Evolutionary conservation across 352 stramenopile species (phyloP).

Genomic region (Phytophthora brassicae): DNA sequence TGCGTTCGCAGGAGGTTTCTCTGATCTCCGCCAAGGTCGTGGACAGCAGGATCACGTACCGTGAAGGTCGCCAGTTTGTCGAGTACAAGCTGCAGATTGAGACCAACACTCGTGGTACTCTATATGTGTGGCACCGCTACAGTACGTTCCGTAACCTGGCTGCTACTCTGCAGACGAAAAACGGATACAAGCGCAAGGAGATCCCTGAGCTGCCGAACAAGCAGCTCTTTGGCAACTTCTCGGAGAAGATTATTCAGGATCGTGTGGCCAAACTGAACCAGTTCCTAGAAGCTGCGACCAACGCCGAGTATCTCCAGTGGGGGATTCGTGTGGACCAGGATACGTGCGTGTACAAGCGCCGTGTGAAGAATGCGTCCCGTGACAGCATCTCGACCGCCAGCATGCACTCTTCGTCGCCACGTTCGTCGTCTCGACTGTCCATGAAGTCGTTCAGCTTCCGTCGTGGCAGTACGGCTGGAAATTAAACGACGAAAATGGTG

Average conservation of each 20-base stretch:
- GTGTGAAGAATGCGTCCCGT: slow-evolving; percentile 54
- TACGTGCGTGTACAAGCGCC: slow-evolving; percentile 75
- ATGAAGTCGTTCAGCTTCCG: slow-evolving; percentile 78
- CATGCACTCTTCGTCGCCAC: slow-evolving; percentile 53
- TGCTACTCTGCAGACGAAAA: slow-evolving; percentile 72
- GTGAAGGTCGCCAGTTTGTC: slow-evolving; percentile 68
- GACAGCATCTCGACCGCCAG: slow-evolving; percentile 47
- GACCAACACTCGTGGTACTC: slow-evolving; percentile 63
- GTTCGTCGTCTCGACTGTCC: slow-evolving; percentile 60
- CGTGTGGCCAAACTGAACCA: slow-evolving; percentile 72
- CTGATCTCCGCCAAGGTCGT: slow-evolving; percentile 73
- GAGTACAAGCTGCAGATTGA: slow-evolving; percentile 81
- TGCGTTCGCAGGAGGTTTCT: slow-evolving; percentile 64
- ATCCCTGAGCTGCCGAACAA: slow-evolving; percentile 77
- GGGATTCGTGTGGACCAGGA: slow-evolving; percentile 75
- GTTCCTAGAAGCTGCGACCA: slow-evolving; percentile 73
- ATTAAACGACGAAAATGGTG: slow-evolving; percentile 31
- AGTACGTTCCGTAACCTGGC: slow-evolving; percentile 79
- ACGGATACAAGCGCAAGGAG: slow-evolving; percentile 72
- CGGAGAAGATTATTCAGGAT: slow-evolving; percentile 77
- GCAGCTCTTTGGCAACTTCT: slow-evolving; percentile 73
- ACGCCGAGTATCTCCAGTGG: slow-evolving; percentile 75
- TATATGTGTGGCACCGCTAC: slow-evolving; percentile 80
- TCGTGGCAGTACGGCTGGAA: slow-evolving; percentile 57
- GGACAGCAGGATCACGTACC: slow-evolving; percentile 68